Evolutionary conservation across 257 asterid species (phyloP), one percentile per base, ranked within the genome.

Genomic region (Ilex asprella): DNA sequence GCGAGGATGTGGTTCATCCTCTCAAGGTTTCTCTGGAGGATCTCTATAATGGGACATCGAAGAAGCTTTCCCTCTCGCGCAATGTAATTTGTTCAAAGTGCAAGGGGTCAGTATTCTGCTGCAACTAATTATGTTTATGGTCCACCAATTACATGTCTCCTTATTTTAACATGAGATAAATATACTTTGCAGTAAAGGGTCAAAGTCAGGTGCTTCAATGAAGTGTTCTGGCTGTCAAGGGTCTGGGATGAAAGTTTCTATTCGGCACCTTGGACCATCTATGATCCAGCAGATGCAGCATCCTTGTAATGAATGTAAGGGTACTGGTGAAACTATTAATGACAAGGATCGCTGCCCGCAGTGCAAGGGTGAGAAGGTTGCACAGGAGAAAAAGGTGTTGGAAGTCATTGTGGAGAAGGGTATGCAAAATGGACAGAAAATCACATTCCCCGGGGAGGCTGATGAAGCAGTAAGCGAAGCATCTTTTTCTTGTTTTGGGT

Each of bases 1-100:
- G 41, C 5, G 41, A 35, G 41, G 41, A 35, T 8, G 41, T 35
- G 41, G 41, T 35, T 35, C 41, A 69, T 56, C 64, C 69, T 32
- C 69, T 69, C 39, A 69, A 69, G 62, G 74, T 69, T 31, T 69
- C 74, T 52, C 69, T 63, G 15, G 75, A 70, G 58, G 70, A 70
- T 50, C 46, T 70, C 35, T 70, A 64, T 60, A 59, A 58, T 64
- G 75, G 75, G 44, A 70, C 70, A 11, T 57, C 70, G 12, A 70
- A 70, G 65, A 70, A 70, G 62, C 62, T 70, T 31, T 70, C 75
- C 57, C 58, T 70, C 10, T 70, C 75, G 9, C 69, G 75, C 46
- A 70, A 64, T 51, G 66, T 63, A 11, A 21, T 70, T 43, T 70
- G 75, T 63, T 1, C 71, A 0, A 70, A 70, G 56, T 70, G 75